These are phyloP conservation scores for Phoenix roebelenii DNA, from an alignment of 176 grass and related monocot species.

Conservation along the genomic window DNA sequence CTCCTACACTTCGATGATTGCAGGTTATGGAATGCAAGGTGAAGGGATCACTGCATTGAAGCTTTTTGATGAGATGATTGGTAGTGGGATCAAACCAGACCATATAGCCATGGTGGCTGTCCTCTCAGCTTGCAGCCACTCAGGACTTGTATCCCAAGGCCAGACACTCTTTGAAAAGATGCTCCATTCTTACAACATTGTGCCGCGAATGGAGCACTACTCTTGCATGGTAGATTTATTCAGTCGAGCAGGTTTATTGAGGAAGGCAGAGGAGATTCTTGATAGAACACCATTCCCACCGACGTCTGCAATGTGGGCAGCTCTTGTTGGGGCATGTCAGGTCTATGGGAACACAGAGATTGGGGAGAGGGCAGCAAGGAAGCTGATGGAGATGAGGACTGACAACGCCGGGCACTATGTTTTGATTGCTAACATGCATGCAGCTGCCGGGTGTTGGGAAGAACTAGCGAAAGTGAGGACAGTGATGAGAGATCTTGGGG, in stretches of 20 bases:
- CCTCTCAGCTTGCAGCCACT: slow-evolving; percentile 22
- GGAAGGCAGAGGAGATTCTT: slow-evolving; percentile 16
- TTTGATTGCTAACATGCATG: not conserved
- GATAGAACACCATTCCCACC: slow-evolving; percentile 7
- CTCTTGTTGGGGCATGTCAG: slow-evolving; percentile 10
- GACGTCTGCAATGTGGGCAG: slow-evolving; percentile 11
- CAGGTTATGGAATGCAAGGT: slow-evolving; percentile 18
- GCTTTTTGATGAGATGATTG: slow-evolving; percentile 15
- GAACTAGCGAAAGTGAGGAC: not conserved
- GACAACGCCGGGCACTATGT: not conserved
- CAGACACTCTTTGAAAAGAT: slow-evolving; percentile 4
- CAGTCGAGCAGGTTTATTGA: slow-evolving; percentile 12
- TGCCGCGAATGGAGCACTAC: slow-evolving; percentile 11
- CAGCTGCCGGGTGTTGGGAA: slow-evolving; percentile 5
- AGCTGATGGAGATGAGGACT: slow-evolving; percentile 4
- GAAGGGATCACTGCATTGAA: slow-evolving; percentile 20
- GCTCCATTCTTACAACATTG: not conserved
- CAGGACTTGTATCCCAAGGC: slow-evolving; percentile 8
- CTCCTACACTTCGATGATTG: slow-evolving; percentile 20
- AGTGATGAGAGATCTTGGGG: not conserved
- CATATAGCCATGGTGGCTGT: slow-evolving; percentile 21
- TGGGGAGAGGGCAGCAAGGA: not conserved
- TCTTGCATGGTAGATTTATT: slow-evolving; percentile 25
- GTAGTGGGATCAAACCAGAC: slow-evolving; percentile 14
- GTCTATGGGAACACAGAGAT: slow-evolving; percentile 6